Percentiles rank a stretch among this genome's conserved stretches.
Conservation (phyloP, 2,329 filamentous ascomycete species). For the Rutstroemia sp. region DNA sequence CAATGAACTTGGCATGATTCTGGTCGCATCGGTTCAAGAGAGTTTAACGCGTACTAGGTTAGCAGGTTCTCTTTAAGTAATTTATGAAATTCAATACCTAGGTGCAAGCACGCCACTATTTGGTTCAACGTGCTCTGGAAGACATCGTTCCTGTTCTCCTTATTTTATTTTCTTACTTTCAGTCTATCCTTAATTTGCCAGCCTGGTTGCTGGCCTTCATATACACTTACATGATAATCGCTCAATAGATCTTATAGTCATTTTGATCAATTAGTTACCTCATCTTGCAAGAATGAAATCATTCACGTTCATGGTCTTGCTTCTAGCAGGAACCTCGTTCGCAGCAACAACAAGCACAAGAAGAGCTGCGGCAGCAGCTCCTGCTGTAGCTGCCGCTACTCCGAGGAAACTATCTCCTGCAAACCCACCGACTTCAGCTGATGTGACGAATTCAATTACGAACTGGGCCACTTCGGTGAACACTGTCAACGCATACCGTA, state of each 20-base stretch:
- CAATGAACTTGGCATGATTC: constrained; percentile 4
- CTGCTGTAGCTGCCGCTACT: neutral
- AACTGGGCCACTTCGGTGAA: constrained; percentile 15
- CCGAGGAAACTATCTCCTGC: constrained; percentile 10
- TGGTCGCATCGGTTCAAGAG: neutral
- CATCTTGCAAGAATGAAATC: neutral
- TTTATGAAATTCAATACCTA: constrained; percentile 3
- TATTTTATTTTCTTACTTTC: neutral
- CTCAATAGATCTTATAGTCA: neutral
- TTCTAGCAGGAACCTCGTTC: constrained; percentile 1
- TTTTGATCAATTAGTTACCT: neutral
- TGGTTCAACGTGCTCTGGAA: neutral
- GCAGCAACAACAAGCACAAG: neutral
- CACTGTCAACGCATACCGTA: constrained; percentile 16
- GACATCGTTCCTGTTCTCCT: neutral
- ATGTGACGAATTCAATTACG: constrained; percentile 14
- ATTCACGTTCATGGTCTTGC: neutral
- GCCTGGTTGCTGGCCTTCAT: constrained; percentile 4
- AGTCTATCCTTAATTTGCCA: neutral
- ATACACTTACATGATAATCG: neutral
- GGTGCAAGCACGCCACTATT: neutral
- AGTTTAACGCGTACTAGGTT: neutral
- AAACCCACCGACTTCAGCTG: constrained; percentile 11
- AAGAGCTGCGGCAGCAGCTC: neutral
- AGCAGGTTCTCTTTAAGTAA: neutral